A percentile compares a stretch with the other conserved stretches of the same genome.
phyloP scores from a whole-genome alignment of 192 early-diverging fungal genomes.

The Podila horticola region DNA sequence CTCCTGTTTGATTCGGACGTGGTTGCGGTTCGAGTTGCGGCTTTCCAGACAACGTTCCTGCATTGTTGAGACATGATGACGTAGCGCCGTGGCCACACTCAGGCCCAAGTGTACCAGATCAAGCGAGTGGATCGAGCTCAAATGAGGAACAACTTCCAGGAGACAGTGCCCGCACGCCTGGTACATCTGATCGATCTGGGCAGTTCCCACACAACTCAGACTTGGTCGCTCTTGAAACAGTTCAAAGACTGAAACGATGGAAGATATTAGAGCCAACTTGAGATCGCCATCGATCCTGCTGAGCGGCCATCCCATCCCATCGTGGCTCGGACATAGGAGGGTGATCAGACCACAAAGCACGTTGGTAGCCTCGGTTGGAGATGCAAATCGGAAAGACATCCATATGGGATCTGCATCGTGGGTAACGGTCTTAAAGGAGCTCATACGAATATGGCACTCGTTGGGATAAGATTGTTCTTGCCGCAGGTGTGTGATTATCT shows the following conservation, averaged over 20 bases:
- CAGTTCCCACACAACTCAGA: neutral
- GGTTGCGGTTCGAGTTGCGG: neutral
- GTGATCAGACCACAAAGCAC: slow-evolving; percentile 23
- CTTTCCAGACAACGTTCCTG: slow-evolving; percentile 24
- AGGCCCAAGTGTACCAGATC: neutral
- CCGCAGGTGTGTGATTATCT: neutral
- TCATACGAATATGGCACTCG: slow-evolving; percentile 21
- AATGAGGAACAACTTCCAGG: neutral
- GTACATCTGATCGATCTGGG: slow-evolving; percentile 19
- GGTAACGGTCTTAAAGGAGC: slow-evolving; percentile 5
- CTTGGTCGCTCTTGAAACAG: slow-evolving; percentile 6
- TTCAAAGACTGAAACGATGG: slow-evolving; percentile 6
- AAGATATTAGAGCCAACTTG: neutral
- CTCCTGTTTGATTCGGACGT: slow-evolving; percentile 4
- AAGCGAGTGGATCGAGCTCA: neutral
- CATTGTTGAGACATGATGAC: slow-evolving; percentile 32
- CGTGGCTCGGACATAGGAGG: slow-evolving; percentile 9
- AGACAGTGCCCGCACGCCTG: slow-evolving; percentile 34
- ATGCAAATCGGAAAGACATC: slow-evolving; percentile 20
- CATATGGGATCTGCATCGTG: slow-evolving; percentile 29
- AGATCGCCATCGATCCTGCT: slow-evolving; percentile 20
- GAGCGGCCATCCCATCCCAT: slow-evolving; percentile 2
- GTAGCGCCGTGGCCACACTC: slow-evolving; percentile 12
- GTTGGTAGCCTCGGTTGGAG: slow-evolving; percentile 19
- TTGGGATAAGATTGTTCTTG: slow-evolving; percentile 18